These are phyloP conservation scores for Aspergillus egyptiacus DNA, from an alignment of 495 filamentous ascomycete species.

Conservation along the genomic window DNA sequence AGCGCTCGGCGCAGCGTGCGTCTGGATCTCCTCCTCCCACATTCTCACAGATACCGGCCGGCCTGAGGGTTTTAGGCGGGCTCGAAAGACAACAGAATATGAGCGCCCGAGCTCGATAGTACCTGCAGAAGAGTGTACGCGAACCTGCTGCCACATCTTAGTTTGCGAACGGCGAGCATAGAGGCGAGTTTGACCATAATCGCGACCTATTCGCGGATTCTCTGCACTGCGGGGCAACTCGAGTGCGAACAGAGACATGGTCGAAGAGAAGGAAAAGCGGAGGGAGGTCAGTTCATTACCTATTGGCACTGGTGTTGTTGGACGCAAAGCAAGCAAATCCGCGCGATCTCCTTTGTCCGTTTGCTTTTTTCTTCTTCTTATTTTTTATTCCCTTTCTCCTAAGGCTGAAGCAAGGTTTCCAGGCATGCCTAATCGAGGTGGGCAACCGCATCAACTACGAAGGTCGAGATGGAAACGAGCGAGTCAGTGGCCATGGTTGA, in stretches of 20 bases:
- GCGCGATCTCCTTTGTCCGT: constrained; percentile 1
- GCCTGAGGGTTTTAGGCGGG: not conserved
- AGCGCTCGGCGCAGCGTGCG: not conserved
- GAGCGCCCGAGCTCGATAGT: constrained; percentile 8
- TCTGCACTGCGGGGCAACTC: constrained; percentile 6
- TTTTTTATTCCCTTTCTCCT: too few relatives aligned
- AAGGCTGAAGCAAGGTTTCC: constrained; percentile 6
- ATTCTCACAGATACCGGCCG: not conserved
- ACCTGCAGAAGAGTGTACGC: constrained; percentile 8
- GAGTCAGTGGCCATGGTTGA: constrained; percentile 14
- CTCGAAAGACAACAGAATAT: not conserved
- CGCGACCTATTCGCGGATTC: constrained; percentile 4
- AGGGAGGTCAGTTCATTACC: constrained; percentile 7
- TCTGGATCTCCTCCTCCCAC: constrained; percentile 4
- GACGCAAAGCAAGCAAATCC: not conserved
- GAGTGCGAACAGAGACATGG: not conserved
- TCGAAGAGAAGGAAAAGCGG: not conserved
- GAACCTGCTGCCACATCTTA: constrained; percentile 23
- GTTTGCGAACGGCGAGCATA: constrained; percentile 15
- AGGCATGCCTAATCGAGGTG: constrained; percentile 13
- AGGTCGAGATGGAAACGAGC: constrained; percentile 6
- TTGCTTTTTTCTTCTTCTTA: constrained; percentile 7
- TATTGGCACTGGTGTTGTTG: constrained; percentile 1
- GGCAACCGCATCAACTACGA: constrained; percentile 12
- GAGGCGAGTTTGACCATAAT: constrained; percentile 9